These are phyloP conservation scores for Didymosphaeria variabile DNA, from an alignment of 2,329 filamentous ascomycete genomes.

Conservation along the genomic window DNA sequence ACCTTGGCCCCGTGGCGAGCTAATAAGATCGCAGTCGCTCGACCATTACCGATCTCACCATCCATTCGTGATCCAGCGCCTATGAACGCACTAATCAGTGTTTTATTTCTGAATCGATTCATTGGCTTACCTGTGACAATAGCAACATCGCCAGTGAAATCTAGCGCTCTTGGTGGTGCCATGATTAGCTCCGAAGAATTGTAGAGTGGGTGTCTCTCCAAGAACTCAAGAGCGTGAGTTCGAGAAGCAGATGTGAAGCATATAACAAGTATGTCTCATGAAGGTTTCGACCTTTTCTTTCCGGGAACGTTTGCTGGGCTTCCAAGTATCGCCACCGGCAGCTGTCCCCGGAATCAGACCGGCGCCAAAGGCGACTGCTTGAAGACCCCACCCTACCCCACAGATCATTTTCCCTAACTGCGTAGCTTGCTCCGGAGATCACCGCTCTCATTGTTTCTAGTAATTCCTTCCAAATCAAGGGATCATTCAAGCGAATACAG, in stretches of 20 bases:
- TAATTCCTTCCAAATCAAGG: background rate
- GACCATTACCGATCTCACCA: slow-evolving; percentile 75
- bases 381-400: background rate
- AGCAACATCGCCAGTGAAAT: slow-evolving; percentile 24
- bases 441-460: background rate
- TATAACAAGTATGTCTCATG: background rate
- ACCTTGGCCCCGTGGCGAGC: slow-evolving; percentile 79
- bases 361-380: background rate
- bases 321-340: background rate
- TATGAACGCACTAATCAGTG: background rate
- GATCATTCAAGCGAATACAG: too few relatives aligned
- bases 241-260: too few relatives aligned
- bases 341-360: background rate
- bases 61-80: background rate
- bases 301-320: background rate
- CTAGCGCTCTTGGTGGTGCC: slow-evolving; percentile 17
- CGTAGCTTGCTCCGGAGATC: background rate
- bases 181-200: slow-evolving; percentile 13
- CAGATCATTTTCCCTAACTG: background rate
- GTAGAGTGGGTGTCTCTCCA: background rate
- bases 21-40: slow-evolving; percentile 76
- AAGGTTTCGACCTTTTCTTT: background rate
- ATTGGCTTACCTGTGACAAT: slow-evolving; percentile 25
- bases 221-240: background rate
- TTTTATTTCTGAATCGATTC: background rate